These are phyloP conservation scores for Hericium coralloides DNA, from an alignment of 768 basidiomycete genomes.

Conservation along the genomic window DNA sequence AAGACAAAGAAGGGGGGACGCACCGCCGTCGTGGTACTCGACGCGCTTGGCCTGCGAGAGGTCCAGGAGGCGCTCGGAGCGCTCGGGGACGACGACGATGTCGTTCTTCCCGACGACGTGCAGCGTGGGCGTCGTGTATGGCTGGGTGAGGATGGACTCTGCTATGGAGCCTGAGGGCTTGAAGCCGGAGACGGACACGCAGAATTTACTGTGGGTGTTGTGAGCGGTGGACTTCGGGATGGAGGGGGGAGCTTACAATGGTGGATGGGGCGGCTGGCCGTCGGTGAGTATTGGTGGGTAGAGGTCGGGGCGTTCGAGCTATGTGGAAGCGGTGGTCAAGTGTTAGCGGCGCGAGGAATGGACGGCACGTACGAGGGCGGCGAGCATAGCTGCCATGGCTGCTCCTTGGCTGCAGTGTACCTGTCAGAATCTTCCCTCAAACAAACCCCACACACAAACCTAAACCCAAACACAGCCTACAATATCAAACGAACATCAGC, in stretches of 20 bases:
- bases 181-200: conserved; percentile 71
- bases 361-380: conserved; percentile 50
- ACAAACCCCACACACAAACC: conserved; percentile 28
- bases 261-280: conserved; percentile 62
- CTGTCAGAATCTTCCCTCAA: not conserved
- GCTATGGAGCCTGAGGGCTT: conserved; percentile 37
- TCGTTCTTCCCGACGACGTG: conserved; percentile 76
- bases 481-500: conserved; percentile 19
- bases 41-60: conserved; percentile 51
- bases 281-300: conserved; percentile 52
- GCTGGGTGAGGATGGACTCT: conserved; percentile 38
- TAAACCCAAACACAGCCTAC: conserved; percentile 74
- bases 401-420: conserved; percentile 56
- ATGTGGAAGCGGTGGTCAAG: not conserved
- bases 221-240: not conserved
- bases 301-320: conserved; percentile 45
- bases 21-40: conserved; percentile 76
- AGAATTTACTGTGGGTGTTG: conserved; percentile 45
- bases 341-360: not conserved
- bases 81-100: conserved; percentile 62
- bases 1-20: conserved; percentile 14
- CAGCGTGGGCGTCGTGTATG: conserved; percentile 62
- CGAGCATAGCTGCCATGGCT: conserved; percentile 59
- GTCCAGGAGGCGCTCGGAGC: conserved; percentile 47
- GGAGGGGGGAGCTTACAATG: conserved; percentile 41